These are phyloP conservation scores for Mallotus japonicus DNA, from an alignment of 441 rosid genomes.

Conservation along the genomic window DNA sequence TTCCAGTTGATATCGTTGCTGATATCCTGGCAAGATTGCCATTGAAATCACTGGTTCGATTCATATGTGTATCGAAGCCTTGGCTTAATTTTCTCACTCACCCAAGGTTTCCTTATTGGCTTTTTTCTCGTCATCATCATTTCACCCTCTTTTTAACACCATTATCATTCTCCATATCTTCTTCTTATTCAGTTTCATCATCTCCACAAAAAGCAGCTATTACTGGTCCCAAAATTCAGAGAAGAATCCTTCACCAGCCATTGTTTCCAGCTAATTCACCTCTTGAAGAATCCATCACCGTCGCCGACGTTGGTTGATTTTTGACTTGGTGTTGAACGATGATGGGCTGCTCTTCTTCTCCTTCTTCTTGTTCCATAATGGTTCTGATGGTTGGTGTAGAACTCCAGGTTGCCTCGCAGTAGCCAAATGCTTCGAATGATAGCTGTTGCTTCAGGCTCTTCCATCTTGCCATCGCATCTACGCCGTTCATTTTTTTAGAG, in stretches of 20 bases:
- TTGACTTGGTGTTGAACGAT: constrained; percentile 2
- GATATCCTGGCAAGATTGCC: constrained; percentile 27
- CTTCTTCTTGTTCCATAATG: constrained; percentile 23
- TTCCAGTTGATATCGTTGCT: neutral
- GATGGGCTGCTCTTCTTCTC: constrained; percentile 12
- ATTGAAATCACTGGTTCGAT: constrained; percentile 30
- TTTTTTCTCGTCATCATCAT: neutral
- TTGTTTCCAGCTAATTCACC: too few relatives aligned
- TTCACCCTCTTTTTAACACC: too few relatives aligned
- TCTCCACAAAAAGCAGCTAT: too few relatives aligned
- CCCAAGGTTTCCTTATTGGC: constrained; percentile 11
- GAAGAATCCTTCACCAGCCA: too few relatives aligned
- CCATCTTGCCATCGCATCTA: constrained; percentile 23
- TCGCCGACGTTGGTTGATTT: neutral
- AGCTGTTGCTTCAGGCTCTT: constrained; percentile 40
- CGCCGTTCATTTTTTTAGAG: constrained; percentile 20
- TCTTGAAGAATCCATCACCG: neutral
- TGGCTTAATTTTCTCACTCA: constrained; percentile 19
- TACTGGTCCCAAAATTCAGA: too few relatives aligned
- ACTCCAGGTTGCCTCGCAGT: constrained; percentile 50
- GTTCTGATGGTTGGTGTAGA: constrained; percentile 26
- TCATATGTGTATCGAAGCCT: constrained; percentile 30
- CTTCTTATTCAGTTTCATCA: too few relatives aligned
- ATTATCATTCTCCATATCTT: too few relatives aligned
- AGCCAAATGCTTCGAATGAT: constrained; percentile 48